phyloP scores from a whole-genome alignment of 192 early-diverging fungal genomes.

The Backusella mclennaniae region DNA sequence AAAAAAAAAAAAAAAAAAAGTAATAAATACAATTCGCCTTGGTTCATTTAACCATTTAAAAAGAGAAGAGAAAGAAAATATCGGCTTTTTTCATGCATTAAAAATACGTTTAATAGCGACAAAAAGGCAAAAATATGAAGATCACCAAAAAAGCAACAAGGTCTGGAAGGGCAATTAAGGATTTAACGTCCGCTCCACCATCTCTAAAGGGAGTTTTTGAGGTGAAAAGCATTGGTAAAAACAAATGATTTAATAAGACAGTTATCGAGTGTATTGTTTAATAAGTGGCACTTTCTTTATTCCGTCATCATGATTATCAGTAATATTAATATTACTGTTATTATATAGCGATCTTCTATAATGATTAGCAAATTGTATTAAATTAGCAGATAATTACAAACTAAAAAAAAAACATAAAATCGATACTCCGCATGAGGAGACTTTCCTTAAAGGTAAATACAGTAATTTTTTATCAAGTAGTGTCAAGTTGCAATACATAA shows the following conservation, averaged over 20 bases:
- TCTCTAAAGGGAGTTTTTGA: too few relatives aligned
- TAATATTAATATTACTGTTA: too few relatives aligned
- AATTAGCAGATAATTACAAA: neutral
- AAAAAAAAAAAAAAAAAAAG: neutral
- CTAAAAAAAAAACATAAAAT: neutral
- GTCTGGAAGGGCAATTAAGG: neutral
- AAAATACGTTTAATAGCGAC: neutral
- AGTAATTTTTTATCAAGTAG: neutral
- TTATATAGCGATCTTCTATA: neutral
- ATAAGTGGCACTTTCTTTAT: too few relatives aligned
- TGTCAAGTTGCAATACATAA: neutral
- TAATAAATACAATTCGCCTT: neutral
- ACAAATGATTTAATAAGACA: too few relatives aligned
- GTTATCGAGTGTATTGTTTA: too few relatives aligned
- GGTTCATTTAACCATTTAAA: neutral
- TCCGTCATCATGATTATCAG: too few relatives aligned
- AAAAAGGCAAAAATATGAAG: neutral
- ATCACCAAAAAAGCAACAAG: neutral
- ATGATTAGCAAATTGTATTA: neutral
- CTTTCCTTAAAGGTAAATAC: neutral
- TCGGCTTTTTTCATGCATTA: neutral
- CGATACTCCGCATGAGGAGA: neutral
- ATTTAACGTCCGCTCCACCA: neutral
- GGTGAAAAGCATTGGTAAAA: neutral
- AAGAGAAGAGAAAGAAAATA: neutral